Evolutionary conservation across 2,329 filamentous ascomycete genomes (phyloP), one percentile per base, ranked within the genome.

Genomic region (Chaetomium olivaceum): DNA sequence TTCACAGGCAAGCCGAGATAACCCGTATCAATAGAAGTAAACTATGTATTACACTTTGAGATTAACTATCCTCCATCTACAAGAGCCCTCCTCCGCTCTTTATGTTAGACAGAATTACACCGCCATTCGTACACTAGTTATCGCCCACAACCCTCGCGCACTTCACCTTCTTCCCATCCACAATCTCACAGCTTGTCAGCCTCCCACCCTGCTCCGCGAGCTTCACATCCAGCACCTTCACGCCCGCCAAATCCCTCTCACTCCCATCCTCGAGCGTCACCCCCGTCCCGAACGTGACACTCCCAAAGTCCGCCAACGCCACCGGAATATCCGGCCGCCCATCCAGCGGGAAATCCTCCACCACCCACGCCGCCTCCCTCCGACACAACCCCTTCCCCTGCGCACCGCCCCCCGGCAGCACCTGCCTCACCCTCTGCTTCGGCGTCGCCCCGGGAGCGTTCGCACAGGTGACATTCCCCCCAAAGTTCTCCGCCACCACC

Each of bases 291-390:
- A 71, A 72, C 19, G 46, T 51, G 3, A 72, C 68, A 14, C 52
- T 61, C 33, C 63, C 67, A 21, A 72, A 72, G 39, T 72, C 68
- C 8, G 65, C 68, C 59, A 72, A 14, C 39, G 70, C 59, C 23
- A 69, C 55, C 3, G 69, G 70, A 2, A 71, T 23, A 1, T 68
- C 31, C 0, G 69, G 70, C 51, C 58, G 1, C 12, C 65, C 67
- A 11, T 43, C 58, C 14, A 72, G 29, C 55, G 70, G 68, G 9
- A 69, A 70, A 52, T 71, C 70, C 56, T 72, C 69, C 19, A 72
- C 58, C 23, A 68, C 58, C 67, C 66, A 71, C 7, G 62, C 66
- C 4, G 63, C 70, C 61, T 70, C 64, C 46, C 27, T 16, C 14
- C 60, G 51, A 12, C 70, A 72, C 46, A 71, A 1, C 36, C 12